Percentiles rank a stretch among this genome's conserved stretches.
Conservation (phyloP, 108 stramenopile genomes). For the Nitzschia sp. region DNA sequence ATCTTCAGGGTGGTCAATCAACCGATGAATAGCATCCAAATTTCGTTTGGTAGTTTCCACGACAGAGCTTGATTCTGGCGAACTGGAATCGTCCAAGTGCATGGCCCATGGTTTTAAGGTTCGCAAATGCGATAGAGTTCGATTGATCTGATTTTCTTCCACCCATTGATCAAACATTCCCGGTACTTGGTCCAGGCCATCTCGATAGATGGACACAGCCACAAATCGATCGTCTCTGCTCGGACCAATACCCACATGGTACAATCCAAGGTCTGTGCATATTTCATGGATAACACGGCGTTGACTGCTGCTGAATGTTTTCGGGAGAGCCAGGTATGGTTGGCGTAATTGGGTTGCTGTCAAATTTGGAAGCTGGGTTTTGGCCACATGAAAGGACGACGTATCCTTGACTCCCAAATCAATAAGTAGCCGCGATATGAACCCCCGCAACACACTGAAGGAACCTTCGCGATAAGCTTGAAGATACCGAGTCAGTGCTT, state of each 20-base stretch:
- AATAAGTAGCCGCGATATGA: not conserved
- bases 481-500: constrained; percentile 7
- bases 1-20: constrained; percentile 49
- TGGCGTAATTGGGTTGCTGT: constrained; percentile 30
- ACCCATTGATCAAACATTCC: constrained; percentile 9
- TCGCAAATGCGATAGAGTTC: not conserved
- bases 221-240: constrained; percentile 39
- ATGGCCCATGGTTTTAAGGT: constrained; percentile 64
- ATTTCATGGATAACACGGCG: constrained; percentile 63
- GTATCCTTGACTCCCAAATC: not conserved
- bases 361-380: constrained; percentile 43
- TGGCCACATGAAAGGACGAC: constrained; percentile 36
- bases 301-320: constrained; percentile 50
- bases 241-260: constrained; percentile 49
- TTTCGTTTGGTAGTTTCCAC: constrained; percentile 36
- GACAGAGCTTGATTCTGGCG: not conserved
- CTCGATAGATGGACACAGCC: constrained; percentile 52
- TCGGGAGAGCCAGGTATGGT: constrained; percentile 67
- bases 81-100: constrained; percentile 8
- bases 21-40: constrained; percentile 19
- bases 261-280: constrained; percentile 49
- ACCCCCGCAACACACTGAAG: not conserved
- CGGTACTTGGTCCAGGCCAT: constrained; percentile 54
- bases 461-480: not conserved
- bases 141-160: constrained; percentile 4